A percentile compares a stretch with the other conserved stretches of the same genome.
These are phyloP conservation scores for Platanus orientalis DNA, from an alignment of 164 flowering plant genomes.

Conservation along the genomic window DNA sequence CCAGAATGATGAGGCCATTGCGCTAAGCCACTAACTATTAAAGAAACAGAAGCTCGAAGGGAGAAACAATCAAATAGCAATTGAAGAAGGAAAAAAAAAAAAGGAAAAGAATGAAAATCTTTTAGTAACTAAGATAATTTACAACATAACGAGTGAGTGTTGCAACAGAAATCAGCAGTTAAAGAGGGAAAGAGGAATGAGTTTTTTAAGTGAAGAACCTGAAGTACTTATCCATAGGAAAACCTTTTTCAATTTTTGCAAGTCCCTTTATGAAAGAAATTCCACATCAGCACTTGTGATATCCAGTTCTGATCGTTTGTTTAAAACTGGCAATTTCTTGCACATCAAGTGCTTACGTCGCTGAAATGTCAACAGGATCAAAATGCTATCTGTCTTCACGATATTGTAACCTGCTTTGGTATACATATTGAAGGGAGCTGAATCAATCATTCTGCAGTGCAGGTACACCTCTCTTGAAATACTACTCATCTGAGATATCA, in stretches of 20 bases:
- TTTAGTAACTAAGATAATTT: constrained; percentile 5
- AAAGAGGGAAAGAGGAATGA: neutral
- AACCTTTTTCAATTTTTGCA: neutral
- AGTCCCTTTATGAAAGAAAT: constrained; percentile 15
- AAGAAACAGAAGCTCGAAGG: neutral
- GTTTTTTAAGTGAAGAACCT: neutral
- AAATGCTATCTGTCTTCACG: constrained; percentile 64
- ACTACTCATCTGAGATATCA: constrained; percentile 60
- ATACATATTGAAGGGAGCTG: constrained; percentile 80
- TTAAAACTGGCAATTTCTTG: constrained; percentile 49
- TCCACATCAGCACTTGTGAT: constrained; percentile 19
- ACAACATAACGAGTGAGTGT: neutral
- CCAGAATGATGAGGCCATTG: no score
- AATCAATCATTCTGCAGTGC: constrained; percentile 89
- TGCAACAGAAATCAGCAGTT: neutral
- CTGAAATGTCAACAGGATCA: constrained; percentile 65
- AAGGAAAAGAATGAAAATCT: constrained; percentile 3
- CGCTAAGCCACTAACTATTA: no score
- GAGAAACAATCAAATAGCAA: no score
- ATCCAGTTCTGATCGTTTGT: constrained; percentile 24
- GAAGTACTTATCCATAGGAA: neutral
- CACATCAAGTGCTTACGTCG: constrained; percentile 91
- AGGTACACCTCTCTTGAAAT: constrained; percentile 56
- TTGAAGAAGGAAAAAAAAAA: neutral
- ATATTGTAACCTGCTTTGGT: constrained; percentile 72